Percentiles rank a stretch among this genome's conserved stretches.
phyloP scores from a whole-genome alignment of 495 filamentous ascomycete genomes.

The Xylaria cubensis region DNA sequence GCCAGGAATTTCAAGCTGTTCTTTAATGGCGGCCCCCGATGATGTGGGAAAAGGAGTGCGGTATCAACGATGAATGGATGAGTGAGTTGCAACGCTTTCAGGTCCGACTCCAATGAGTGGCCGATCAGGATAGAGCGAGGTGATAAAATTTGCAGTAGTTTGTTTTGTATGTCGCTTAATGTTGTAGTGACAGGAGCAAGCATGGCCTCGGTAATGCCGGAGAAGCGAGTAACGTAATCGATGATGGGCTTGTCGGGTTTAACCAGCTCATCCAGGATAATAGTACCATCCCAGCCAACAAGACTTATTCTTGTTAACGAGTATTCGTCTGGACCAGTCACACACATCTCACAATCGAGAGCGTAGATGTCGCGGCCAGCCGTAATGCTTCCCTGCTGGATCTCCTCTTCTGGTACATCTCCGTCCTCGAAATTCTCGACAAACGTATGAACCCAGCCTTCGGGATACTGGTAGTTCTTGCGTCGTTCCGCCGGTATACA shows the following conservation, averaged over 20 bases:
- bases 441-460: conserved; percentile 85
- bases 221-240: conserved; percentile 88
- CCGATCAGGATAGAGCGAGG: conserved; percentile 83
- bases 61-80: conserved; percentile 96
- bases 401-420: conserved; percentile 67
- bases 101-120: conserved; percentile 90
- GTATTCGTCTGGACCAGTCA: conserved; percentile 73
- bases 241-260: conserved; percentile 84
- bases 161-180: conserved; percentile 79
- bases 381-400: conserved; percentile 81
- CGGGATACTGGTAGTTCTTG: conserved; percentile 51
- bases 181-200: conserved; percentile 83
- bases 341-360: conserved; percentile 97
- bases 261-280: conserved; percentile 86
- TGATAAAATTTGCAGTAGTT: conserved; percentile 73
- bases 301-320: conserved; percentile 89
- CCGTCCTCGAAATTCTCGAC: conserved; percentile 72
- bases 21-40: conserved; percentile 53
- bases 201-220: conserved; percentile 87
- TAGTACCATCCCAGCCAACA: conserved; percentile 81
- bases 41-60: conserved; percentile 75
- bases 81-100: conserved; percentile 79
- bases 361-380: conserved; percentile 81
- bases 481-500: conserved; percentile 55
- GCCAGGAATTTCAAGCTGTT: conserved; percentile 87